Evolutionary conservation across 2,329 filamentous ascomycete species (phyloP), one percentile per base, ranked within the genome.

Genomic region (Aphanoascus verrucosus): DNA sequence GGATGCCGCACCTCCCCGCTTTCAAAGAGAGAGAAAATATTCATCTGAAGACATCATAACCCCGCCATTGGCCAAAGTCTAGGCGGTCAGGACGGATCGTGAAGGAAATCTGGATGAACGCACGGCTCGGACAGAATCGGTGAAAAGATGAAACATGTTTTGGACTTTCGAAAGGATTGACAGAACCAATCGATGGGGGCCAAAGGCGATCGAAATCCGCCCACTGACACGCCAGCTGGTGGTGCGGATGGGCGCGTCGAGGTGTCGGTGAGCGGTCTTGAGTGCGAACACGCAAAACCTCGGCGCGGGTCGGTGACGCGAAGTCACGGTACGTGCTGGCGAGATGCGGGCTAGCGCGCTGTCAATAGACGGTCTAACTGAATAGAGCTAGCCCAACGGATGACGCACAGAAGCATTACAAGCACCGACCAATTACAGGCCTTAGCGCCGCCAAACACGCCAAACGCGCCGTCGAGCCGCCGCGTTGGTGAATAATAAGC

Each of bases 61-160:
- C n/a, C 35, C 35, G n/a, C n/a, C 11, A 37, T 37, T 37, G 35
- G 35, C 35, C 11, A 37, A 12, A 37, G n/a, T 37, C n/a, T 9
- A 37, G n/a, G 35, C 35, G 35, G 35, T 37, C 35, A 3, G n/a
- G 35, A 37, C n/a, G 35, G 35, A 12, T 37, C 35, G n/a, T 37
- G 11, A n/a, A n/a, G 35, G n/a, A n/a, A 37, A 37, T n/a, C n/a
- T 12, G 35, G 35, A n/a, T 3, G n/a, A 37, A 37, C 11, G 35
- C 35, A 37, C n/a, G 35, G n/a, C 11, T 37, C 35, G n/a, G 11
- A 37, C n/a, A 3, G 38, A 3, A 41, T 14, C 34, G 32, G 35
- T 15, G 28, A 31, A 40, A n/a, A 17, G 49, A 49, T 53, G 54
- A 55, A 55, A 55, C 54, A 49, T 45, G 44, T 53, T 55, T 52